phyloP scores from a whole-genome alignment of 306 rosid genomes.

The Prunus davidiana region DNA sequence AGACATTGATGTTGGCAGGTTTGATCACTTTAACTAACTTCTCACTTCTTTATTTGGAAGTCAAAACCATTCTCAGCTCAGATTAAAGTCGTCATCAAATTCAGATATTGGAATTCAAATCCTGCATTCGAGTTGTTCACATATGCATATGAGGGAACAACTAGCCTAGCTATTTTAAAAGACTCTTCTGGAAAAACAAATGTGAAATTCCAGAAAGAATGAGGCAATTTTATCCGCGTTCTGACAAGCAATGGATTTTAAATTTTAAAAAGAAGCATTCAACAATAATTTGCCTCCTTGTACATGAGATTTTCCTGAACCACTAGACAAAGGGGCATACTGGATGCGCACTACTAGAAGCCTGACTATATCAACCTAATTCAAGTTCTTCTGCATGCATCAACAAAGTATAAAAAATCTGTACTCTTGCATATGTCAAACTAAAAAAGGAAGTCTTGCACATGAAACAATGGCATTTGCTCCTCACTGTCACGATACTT shows the following conservation, averaged over 20 bases:
- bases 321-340: background rate
- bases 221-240: background rate
- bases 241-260: background rate
- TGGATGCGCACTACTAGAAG: background rate
- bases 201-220: background rate
- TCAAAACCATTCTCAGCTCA: background rate
- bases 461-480: background rate
- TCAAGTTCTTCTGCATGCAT: background rate
- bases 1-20: background rate
- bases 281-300: background rate
- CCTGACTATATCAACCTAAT: background rate
- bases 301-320: background rate
- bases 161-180: background rate
- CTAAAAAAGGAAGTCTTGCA: too few relatives aligned
- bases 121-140: background rate
- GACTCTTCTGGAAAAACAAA: background rate
- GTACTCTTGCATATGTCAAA: background rate
- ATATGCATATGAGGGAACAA: constrained; percentile 2
- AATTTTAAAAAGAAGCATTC: background rate
- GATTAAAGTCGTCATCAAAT: background rate
- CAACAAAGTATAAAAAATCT: background rate
- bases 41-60: background rate
- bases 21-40: background rate
- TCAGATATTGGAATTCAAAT: background rate
- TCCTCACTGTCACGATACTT: background rate